Evolutionary conservation across 805 yeast species (phyloP).

Genomic region (Jamesozyma lodderae): DNA sequence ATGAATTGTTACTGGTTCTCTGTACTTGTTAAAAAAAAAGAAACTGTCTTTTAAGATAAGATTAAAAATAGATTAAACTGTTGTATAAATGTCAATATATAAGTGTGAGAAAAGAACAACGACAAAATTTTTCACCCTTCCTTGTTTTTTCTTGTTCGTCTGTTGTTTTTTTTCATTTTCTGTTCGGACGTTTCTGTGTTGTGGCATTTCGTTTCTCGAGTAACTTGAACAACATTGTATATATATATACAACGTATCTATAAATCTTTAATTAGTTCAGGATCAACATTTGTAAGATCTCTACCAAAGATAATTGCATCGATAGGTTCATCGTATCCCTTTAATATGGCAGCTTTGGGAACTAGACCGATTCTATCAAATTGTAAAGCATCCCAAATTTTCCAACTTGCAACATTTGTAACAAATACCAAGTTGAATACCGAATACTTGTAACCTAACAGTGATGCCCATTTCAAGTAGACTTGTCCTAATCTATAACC

Average conservation of each 20-base stretch:
- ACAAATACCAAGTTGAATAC: conserved; percentile 84
- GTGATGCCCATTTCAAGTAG: conserved; percentile 66
- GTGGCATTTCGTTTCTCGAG: no score
- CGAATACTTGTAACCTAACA: conserved; percentile 69
- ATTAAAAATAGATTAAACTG: no score
- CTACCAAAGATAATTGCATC: conserved; percentile 78
- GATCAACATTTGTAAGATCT: conserved; percentile 34
- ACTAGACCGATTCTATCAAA: conserved; percentile 71
- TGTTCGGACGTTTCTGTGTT: no score
- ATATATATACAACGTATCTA: not conserved
- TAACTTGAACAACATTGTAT: no score
- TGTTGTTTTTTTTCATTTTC: no score
- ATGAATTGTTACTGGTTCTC: not conserved
- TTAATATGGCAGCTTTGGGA: conserved; percentile 63
- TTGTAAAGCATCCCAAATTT: conserved; percentile 77
- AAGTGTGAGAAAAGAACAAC: no score
- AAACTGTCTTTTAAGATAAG: no score
- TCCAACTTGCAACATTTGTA: conserved; percentile 64
- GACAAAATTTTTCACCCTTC: no score
- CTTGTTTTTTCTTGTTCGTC: no score
- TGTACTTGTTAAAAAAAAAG: no score
- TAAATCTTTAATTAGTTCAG: conserved; percentile 20
- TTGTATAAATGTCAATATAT: no score
- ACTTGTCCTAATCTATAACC: conserved; percentile 63
- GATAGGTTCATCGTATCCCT: conserved; percentile 52